phyloP scores from a whole-genome alignment of 345 rosid genomes.

The Stellera chamaejasme region DNA sequence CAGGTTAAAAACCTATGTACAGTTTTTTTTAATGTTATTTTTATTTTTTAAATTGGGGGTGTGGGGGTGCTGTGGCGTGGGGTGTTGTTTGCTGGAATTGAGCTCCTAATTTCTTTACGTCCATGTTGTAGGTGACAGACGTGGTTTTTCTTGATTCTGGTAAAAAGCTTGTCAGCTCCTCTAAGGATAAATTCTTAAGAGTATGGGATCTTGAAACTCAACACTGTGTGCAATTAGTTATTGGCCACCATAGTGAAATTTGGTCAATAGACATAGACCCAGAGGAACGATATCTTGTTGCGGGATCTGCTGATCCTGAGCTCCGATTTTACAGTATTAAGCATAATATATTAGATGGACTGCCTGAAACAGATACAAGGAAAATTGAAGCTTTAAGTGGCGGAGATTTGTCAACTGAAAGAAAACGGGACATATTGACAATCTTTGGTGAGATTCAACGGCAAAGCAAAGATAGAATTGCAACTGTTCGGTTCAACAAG shows the following conservation, averaged over 20 bases:
- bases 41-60: background rate
- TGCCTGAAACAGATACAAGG: conserved; percentile 18
- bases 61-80: no score
- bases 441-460: conserved; percentile 80
- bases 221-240: conserved; percentile 83
- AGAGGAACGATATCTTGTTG: conserved; percentile 68
- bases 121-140: conserved; percentile 65
- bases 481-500: conserved; percentile 61
- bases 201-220: conserved; percentile 99
- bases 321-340: conserved; percentile 66
- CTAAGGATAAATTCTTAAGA: conserved; percentile 90
- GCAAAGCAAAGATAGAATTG: conserved; percentile 81
- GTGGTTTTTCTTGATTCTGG: conserved; percentile 83
- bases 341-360: conserved; percentile 25
- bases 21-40: background rate
- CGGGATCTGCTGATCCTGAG: conserved; percentile 88
- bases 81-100: background rate
- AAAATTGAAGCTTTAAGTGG: conserved; percentile 21
- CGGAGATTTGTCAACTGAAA: conserved; percentile 32
- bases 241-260: conserved; percentile 96
- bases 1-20: conserved; percentile 44
- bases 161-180: conserved; percentile 82
- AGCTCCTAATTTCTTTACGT: background rate
- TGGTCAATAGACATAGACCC: conserved; percentile 91
- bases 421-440: conserved; percentile 71